Evolutionary conservation across 2,329 filamentous ascomycete species (phyloP), one percentile per base, ranked within the genome.

Genomic region (Pseudogymnoascus sp.): DNA sequence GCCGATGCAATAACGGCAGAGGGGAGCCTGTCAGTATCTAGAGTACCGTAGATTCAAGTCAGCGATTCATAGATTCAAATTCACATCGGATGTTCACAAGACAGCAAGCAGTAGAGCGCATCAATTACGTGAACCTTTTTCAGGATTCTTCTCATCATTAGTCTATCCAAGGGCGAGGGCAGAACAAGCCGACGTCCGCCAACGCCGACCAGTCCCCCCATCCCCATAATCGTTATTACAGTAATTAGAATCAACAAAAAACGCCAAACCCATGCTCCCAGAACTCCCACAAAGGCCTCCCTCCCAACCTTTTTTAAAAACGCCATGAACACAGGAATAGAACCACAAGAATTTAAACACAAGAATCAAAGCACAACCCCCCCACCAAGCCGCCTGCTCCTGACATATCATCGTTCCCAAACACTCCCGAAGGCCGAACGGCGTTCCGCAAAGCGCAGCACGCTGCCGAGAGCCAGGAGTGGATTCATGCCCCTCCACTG

Each of bases 391-490:
- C n/a, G n/a, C n/a, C n/a, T n/a, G n/a, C n/a, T n/a, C n/a, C n/a
- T n/a, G 36, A 29, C 8, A 57, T 42, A 34, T 63, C 36, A 39
- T 39, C 59, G 4, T 42, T 54, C 37, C 64, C 64, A 21, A 67
- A 68, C 42, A 68, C 68, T 2, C 65, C 68, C 3, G 64, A 66
- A 42, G 66, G 65, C 1, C 63, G 65, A 11, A 64, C 64, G 26
- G 66, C 67, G 42, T 67, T 67, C 14, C 65, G 69, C 39, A 66
- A 68, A 39, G 64, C 66, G 63, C 65, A 66, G 18, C 68, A 68
- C 16, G 68, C 69, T 21, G 8, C 2, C 29, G 42, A 57, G 51
- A 57, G 29, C 51, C 29, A 34, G 51, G 29, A n/a, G 45, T 26
- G 45, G 21, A 51, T 51, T 21, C 29, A 57, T 57, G 10, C 16